Evolutionary conservation across 2,329 filamentous ascomycete genomes (phyloP), one percentile per base, ranked within the genome.

Genomic region (Ceratocystis papillata): DNA sequence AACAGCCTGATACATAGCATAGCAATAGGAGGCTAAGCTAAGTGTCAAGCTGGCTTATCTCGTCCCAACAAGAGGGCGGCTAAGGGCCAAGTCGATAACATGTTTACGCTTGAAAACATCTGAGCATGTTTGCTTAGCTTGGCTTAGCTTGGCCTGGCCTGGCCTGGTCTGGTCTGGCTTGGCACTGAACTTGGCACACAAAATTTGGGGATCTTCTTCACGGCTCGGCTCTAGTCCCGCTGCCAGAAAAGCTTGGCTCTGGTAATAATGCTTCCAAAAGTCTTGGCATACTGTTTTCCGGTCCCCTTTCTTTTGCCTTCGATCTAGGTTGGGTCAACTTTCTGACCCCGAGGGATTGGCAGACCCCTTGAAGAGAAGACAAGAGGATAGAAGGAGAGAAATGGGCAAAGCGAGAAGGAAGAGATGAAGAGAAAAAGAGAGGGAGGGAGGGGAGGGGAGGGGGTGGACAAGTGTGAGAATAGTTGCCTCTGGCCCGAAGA

Each of bases 231-330:
- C 53, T 57, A 57, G 53, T 30, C 10, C 53, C 53, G 53, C 53
- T 57, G 53, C 28, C 53, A 48, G 22, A 62, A 62, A 48, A 48
- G 60, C 20, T 62, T 62, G 60, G 44, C n/a, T 45, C 6, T 46
- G 6, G 20, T 5, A 48, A 30, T 28, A 63, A 48, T n/a, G 44
- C 22, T 46, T 63, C 45, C 6, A 30, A 63, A 62, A 63, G 61
- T 63, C 61, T 63, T 63, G 61, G 61, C 61, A 63, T n/a, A 7
- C 20, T 20, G 46, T 20, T 20, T 20, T 50, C 46, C 20, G 45
- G 7, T 50, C 46, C 46, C 45, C 8, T 25, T 50, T 50, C 2
- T 4, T 50, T 25, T 25, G n/a, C 46, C 61, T 48, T 33, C 7
- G 7, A 30, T 50, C 41, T 46, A 33, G 41, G 48, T 30, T n/a